Conservation (phyloP, 1,139 yeast species). For the Taiozyma onychis region DNA sequence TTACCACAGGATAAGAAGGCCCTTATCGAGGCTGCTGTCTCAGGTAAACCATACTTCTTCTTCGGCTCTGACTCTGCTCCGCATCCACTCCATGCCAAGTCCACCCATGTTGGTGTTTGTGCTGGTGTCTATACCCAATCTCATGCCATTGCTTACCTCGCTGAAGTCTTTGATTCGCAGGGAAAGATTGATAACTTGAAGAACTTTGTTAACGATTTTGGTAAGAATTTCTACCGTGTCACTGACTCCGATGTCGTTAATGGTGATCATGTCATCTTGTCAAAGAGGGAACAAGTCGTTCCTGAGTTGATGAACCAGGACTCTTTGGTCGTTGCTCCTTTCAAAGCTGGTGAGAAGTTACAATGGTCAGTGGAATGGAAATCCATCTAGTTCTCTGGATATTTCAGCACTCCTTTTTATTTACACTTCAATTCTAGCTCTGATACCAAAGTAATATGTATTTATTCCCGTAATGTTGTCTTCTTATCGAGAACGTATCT, state of each 20-base stretch:
- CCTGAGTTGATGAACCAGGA: constrained; percentile 52
- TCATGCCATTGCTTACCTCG: constrained; percentile 75
- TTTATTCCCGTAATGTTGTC: background rate
- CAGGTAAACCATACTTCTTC: constrained; percentile 90
- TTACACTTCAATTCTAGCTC: background rate
- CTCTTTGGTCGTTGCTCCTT: constrained; percentile 71
- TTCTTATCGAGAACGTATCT: too few species aligned
- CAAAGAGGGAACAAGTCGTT: constrained; percentile 44
- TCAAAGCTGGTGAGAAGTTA: constrained; percentile 73
- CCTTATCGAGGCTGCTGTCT: constrained; percentile 78
- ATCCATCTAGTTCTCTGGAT: constrained; percentile 5
- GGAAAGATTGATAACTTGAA: constrained; percentile 61
- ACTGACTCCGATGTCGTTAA: constrained; percentile 35
- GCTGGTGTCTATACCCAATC: constrained; percentile 97
- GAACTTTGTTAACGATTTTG: constrained; percentile 71
- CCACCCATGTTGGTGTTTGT: constrained; percentile 78
- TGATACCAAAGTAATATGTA: background rate
- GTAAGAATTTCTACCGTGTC: constrained; percentile 63
- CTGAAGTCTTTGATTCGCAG: constrained; percentile 72
- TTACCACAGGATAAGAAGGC: constrained; percentile 80
- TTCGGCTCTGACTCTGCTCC: constrained; percentile 99
- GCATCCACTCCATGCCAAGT: constrained; percentile 76
- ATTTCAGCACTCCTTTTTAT: background rate
- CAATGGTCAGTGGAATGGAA: constrained; percentile 80
- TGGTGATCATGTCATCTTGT: constrained; percentile 45